phyloP scores from a whole-genome alignment of 164 flowering plant genomes.

The Pachysandra terminalis region DNA sequence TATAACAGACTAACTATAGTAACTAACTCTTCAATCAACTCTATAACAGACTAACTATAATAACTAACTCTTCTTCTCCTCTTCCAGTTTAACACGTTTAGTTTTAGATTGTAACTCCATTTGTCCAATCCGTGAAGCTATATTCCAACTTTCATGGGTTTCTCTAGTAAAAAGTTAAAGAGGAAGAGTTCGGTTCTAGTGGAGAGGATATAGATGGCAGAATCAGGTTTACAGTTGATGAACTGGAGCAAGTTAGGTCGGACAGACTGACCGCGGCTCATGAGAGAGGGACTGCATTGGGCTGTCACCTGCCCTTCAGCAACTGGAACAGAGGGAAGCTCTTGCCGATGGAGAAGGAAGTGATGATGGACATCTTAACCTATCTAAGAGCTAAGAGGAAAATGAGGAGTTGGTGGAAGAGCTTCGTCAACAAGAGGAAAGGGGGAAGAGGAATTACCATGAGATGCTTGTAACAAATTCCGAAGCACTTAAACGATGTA shows the following conservation, averaged over 20 bases:
- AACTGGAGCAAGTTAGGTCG: conserved; percentile 16
- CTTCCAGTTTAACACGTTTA: no score
- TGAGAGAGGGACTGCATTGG: not conserved
- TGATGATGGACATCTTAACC: not conserved
- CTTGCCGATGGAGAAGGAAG: conserved; percentile 11
- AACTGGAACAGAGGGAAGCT: conserved; percentile 5
- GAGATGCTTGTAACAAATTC: conserved; percentile 6
- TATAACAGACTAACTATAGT: no score
- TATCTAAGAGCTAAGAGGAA: conserved; percentile 30
- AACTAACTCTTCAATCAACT: no score
- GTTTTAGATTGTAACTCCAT: no score
- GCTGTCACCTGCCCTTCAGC: conserved; percentile 2
- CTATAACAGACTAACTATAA: no score
- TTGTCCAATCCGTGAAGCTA: no score
- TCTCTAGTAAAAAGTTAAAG: not conserved
- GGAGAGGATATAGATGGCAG: conserved; percentile 26
- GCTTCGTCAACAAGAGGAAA: conserved; percentile 23
- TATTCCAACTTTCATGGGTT: conserved; percentile 24
- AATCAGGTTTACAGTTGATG: conserved; percentile 27
- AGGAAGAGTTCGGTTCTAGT: conserved; percentile 18
- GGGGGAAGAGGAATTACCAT: conserved; percentile 12
- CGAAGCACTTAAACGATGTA: conserved; percentile 9
- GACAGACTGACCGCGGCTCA: conserved; percentile 1
- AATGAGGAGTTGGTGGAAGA: no score
- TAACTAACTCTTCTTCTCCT: no score